Conservation (phyloP, 2,329 filamentous ascomycete species). For the Exutisphaerella laricina region DNA sequence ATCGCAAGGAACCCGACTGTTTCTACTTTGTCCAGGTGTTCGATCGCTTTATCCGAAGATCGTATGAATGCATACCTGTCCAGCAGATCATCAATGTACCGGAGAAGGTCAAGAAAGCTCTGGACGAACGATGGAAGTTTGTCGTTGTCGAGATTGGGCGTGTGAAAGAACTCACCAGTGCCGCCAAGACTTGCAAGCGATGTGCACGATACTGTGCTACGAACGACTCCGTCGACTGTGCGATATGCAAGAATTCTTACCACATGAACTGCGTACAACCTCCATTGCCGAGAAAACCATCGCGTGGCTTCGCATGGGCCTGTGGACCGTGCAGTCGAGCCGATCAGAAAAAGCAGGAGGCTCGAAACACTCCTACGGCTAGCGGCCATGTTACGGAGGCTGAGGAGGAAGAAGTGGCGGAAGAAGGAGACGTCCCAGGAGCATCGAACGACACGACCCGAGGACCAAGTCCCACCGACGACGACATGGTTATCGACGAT, state of each 20-base stretch:
- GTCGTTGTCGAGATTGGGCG: constrained; percentile 90
- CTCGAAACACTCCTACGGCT: constrained; percentile 73
- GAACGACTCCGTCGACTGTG: constrained; percentile 95
- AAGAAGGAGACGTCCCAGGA: constrained; percentile 60
- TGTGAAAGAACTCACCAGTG: constrained; percentile 91
- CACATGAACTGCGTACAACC: constrained; percentile 98
- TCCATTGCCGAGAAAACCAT: constrained; percentile 89
- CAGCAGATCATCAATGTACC: constrained; percentile 93
- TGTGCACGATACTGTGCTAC: constrained; percentile 87
- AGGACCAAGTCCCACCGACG: constrained; percentile 42
- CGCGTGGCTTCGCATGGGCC: constrained; percentile 95
- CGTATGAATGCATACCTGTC: constrained; percentile 94
- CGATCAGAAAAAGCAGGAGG: constrained; percentile 89
- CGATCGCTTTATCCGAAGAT: constrained; percentile 95
- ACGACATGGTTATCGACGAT: constrained; percentile 52
- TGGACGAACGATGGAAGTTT: constrained; percentile 95
- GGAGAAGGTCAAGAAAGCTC: constrained; percentile 85
- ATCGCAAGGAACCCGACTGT: constrained; percentile 74
- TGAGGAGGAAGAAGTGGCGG: constrained; percentile 59
- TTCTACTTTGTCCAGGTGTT: constrained; percentile 99
- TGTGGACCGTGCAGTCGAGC: constrained; percentile 93
- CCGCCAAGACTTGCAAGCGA: constrained; percentile 91
- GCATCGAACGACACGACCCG: constrained; percentile 58
- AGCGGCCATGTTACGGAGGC: constrained; percentile 49
- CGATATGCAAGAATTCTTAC: constrained; percentile 89